Evolutionary conservation across 257 asterid genomes (phyloP).

Genomic region (Scutellaria barbata): DNA sequence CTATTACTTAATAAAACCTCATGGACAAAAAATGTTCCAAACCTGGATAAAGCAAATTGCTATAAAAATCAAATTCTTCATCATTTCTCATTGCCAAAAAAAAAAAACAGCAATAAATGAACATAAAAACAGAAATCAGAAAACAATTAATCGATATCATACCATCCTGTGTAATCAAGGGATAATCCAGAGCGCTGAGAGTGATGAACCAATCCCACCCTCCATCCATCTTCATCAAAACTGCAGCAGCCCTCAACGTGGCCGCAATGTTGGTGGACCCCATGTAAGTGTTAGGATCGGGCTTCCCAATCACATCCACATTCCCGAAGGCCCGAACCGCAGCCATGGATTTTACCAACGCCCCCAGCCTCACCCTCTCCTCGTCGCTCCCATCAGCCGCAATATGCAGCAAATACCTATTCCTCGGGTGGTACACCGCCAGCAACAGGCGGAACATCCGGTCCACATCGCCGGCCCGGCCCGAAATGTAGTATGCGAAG

Average conservation of each 20-base stretch:
- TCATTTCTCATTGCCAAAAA: constrained; percentile 21
- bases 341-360: constrained; percentile 72
- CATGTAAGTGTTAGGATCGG: constrained; percentile 95
- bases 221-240: constrained; percentile 77
- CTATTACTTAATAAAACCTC: background rate
- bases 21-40: constrained; percentile 1
- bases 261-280: constrained; percentile 90
- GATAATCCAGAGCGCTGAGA: constrained; percentile 90
- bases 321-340: constrained; percentile 82
- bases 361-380: constrained; percentile 75
- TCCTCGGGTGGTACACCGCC: constrained; percentile 97
- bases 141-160: constrained; percentile 35
- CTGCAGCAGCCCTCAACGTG: constrained; percentile 75
- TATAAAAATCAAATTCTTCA: constrained; percentile 16
- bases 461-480: constrained; percentile 75
- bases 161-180: constrained; percentile 95
- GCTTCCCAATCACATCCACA: constrained; percentile 95
- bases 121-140: constrained; percentile 18
- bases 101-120: constrained; percentile 25
- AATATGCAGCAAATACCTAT: constrained; percentile 88
- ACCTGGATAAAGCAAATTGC: constrained; percentile 3
- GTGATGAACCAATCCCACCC: constrained; percentile 98
- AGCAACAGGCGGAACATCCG: constrained; percentile 79
- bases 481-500: constrained; percentile 87
- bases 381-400: constrained; percentile 70